phyloP scores from a whole-genome alignment of 78 protist genomes.

The Isochrysis galbana region DNA sequence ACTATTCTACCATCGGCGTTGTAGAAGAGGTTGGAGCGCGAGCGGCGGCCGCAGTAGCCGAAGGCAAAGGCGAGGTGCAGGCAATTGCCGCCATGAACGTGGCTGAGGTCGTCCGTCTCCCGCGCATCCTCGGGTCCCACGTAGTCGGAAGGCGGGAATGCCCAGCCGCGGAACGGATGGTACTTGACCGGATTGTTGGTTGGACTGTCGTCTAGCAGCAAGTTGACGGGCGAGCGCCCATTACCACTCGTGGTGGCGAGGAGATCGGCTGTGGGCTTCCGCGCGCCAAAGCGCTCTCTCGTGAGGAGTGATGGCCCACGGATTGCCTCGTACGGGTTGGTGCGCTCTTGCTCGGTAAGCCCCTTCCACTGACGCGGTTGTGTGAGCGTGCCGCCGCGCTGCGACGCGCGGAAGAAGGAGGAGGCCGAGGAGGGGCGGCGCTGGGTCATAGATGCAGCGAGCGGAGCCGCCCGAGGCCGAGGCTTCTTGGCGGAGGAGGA shows the following conservation, averaged over 20 bases:
- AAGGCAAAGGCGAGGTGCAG: not conserved
- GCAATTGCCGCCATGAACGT: not conserved
- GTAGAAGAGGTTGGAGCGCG: not conserved
- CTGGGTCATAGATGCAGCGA: too few relatives aligned
- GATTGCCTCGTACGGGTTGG: not conserved
- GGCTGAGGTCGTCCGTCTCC: not conserved
- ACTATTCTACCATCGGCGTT: not conserved
- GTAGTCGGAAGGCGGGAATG: not conserved
- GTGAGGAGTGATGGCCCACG: not conserved
- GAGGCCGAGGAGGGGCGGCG: too few relatives aligned
- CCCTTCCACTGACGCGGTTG: not conserved
- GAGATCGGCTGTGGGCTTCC: not conserved
- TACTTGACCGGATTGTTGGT: not conserved
- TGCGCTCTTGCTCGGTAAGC: not conserved
- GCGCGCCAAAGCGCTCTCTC: too few relatives aligned
- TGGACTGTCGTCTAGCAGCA: not conserved
- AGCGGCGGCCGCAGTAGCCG: constrained; percentile 21
- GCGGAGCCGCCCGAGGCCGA: too few relatives aligned
- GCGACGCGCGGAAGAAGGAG: not conserved
- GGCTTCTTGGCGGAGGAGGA: too few relatives aligned
- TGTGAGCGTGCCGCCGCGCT: constrained; percentile 3
- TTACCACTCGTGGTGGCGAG: not conserved
- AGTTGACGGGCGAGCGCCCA: not conserved
- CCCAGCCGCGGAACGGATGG: not conserved
- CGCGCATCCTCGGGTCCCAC: not conserved